A percentile compares a stretch with the other conserved stretches of the same genome.
phyloP scores from a whole-genome alignment of 768 basidiomycete species.

The Calocybe indica region DNA sequence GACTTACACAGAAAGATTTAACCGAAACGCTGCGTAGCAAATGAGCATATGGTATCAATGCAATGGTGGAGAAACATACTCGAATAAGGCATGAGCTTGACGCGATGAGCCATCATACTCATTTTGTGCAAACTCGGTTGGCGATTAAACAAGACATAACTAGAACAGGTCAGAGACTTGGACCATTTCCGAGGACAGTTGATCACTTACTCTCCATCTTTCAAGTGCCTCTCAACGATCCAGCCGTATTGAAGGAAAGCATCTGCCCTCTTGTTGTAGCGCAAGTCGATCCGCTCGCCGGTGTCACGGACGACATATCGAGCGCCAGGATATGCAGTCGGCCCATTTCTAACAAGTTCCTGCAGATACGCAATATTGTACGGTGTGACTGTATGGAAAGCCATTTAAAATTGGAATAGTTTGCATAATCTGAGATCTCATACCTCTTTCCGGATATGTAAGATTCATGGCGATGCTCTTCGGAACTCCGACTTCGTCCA shows the following conservation, averaged over 20 bases:
- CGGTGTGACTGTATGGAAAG: constrained; percentile 67
- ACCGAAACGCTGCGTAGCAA: constrained; percentile 70
- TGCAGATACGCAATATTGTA: constrained; percentile 95
- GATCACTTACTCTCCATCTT: constrained; percentile 90
- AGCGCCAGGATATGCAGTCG: constrained; percentile 92
- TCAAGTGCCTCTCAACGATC: constrained; percentile 96
- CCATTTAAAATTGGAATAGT: constrained; percentile 5
- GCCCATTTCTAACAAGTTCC: constrained; percentile 92
- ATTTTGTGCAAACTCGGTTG: constrained; percentile 99
- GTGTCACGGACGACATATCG: constrained; percentile 96
- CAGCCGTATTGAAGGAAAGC: constrained; percentile 96
- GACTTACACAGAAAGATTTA: constrained; percentile 95
- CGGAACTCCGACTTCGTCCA: constrained; percentile 97
- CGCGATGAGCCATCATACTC: constrained; percentile 99
- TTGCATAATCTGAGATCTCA: constrained; percentile 11
- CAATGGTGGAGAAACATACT: constrained; percentile 48
- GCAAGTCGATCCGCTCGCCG: constrained; percentile 92
- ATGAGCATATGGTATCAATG: constrained; percentile 5
- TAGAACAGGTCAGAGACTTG: constrained; percentile 19
- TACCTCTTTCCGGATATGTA: constrained; percentile 95
- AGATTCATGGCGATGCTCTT: constrained; percentile 94
- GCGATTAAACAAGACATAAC: constrained; percentile 93
- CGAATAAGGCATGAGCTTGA: constrained; percentile 96
- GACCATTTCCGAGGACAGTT: constrained; percentile 1
- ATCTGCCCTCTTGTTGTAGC: constrained; percentile 94